Conservation (phyloP, 345 rosid genomes). For the Brassica juncea region DNA sequence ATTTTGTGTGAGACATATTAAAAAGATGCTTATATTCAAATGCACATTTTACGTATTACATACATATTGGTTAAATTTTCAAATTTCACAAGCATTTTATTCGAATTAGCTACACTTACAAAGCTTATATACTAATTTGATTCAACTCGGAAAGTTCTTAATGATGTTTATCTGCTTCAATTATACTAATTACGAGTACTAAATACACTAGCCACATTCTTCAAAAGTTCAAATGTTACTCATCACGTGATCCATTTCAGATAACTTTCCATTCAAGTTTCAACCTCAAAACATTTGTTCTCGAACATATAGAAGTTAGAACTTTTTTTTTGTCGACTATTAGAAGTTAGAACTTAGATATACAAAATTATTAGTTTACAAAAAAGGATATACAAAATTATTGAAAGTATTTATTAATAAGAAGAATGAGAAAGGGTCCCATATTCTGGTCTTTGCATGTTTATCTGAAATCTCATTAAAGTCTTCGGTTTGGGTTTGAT, state of each 20-base stretch:
- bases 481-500: conserved; percentile 29
- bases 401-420: conserved; percentile 13
- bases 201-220: not conserved
- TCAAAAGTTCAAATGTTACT: not conserved
- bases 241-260: conserved; percentile 4
- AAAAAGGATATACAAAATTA: conserved; percentile 3
- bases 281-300: conserved; percentile 26
- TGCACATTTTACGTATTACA: not conserved
- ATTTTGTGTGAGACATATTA: not conserved
- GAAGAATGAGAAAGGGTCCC: conserved; percentile 19
- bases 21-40: not conserved
- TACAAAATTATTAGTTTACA: no score
- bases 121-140: not conserved
- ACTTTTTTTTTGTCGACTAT: not conserved
- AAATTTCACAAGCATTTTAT: not conserved
- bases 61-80: not conserved
- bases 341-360: not conserved
- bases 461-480: conserved; percentile 33
- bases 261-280: not conserved
- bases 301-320: not conserved
- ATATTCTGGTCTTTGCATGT: conserved; percentile 33
- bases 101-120: not conserved
- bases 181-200: not conserved
- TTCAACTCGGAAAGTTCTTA: not conserved
- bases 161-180: not conserved